phyloP scores from a whole-genome alignment of 202 grass and related monocot species.

The Setaria italica region DNA sequence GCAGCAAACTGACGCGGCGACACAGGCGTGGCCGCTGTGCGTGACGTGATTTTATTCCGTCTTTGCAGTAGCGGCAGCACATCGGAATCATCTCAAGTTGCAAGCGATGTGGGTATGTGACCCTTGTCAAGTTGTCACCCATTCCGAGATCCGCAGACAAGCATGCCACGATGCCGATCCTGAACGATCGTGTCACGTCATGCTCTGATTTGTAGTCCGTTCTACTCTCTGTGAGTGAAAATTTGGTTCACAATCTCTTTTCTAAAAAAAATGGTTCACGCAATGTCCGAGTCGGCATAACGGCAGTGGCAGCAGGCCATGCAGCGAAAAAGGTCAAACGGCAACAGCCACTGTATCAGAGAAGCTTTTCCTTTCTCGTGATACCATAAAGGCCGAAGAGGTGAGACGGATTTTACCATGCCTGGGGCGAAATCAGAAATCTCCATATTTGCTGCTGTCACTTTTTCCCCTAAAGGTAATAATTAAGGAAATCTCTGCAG shows the following conservation, averaged over 20 bases:
- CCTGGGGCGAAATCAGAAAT: background rate
- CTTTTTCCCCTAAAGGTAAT: background rate
- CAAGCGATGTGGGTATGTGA: constrained; percentile 10
- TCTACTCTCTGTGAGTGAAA: background rate
- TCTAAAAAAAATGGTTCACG: constrained; percentile 5
- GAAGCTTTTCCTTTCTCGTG: constrained; percentile 59
- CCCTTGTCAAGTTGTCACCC: background rate
- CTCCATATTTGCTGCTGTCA: constrained; percentile 24
- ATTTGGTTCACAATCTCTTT: no score
- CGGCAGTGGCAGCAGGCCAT: background rate
- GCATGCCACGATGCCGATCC: constrained; percentile 7
- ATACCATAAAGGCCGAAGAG: constrained; percentile 50
- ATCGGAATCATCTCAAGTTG: constrained; percentile 3
- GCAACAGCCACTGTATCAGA: constrained; percentile 1
- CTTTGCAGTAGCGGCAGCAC: constrained; percentile 3
- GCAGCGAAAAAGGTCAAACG: constrained; percentile 39
- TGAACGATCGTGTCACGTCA: background rate
- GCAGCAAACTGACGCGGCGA: constrained; percentile 27
- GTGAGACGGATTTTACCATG: background rate
- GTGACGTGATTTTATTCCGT: constrained; percentile 41
- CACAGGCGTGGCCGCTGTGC: constrained; percentile 14
- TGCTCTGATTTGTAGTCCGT: background rate
- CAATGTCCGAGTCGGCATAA: background rate
- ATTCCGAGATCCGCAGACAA: constrained; percentile 16
- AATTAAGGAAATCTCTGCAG: background rate